Evolutionary conservation across 345 rosid species (phyloP), one percentile per base, ranked within the genome.

Genomic region (Salix exigua): DNA sequence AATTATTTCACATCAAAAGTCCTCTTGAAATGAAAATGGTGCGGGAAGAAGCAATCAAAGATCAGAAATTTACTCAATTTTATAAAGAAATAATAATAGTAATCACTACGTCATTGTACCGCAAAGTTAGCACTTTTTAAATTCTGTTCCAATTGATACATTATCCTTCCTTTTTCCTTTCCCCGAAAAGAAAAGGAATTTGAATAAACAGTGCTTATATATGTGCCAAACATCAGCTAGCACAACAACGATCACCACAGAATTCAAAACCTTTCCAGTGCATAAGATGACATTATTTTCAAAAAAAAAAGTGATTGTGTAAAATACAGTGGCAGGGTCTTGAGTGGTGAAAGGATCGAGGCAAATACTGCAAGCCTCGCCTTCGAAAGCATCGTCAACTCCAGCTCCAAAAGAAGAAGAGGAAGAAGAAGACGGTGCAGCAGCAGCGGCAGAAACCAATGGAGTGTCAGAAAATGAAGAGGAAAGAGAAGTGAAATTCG

Each of bases 331-430:
- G 77, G 86, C 79, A 72, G 98, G 98, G 44, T 92, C 86, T 16
- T 87, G 88, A 38, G 79, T 23, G 70, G 88, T 78, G 88, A 92
- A 94, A 77, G 91, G 80, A 73, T 94, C 97, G 78, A 94, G 91
- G 77, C 98, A 94, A 87, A 94, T 91, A 84, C 98, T 92, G 80
- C 98, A 94, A 26, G 86, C 85, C 78, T 94, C 97, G 23, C 89
- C 97, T 17, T 91, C 97, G 78, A 81, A 71, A 58, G 79, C 75
- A 61, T 87, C 92, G 73, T 84, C 91, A 51, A 75, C 26, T 66
- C 26, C 46, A 69, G 66, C 60, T 8, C 66, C 21, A 25, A 48
- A 83, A 10, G 85, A 79, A 7, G 87, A 76, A 62, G 85, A 66
- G 0, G 82, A 77, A 13, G 83, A 76, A 7, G 87, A 42, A 1